phyloP scores from a whole-genome alignment of 768 basidiomycete genomes.

The Tricholoma flavovirens region DNA sequence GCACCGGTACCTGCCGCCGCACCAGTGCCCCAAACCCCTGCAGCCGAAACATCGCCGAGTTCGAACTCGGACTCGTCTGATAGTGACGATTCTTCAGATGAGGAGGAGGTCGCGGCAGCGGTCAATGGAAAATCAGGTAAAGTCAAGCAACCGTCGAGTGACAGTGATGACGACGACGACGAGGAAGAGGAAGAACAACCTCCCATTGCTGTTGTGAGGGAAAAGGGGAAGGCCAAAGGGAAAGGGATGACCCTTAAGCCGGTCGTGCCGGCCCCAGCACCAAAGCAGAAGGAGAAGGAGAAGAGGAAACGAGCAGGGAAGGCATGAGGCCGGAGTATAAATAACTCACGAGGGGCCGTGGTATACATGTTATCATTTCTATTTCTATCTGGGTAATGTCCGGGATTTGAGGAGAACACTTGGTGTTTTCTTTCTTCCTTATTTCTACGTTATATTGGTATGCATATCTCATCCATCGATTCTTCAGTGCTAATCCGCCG shows the following conservation, averaged over 20 bases:
- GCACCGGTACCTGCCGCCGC: conserved; percentile 3
- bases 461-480: background rate
- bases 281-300: conserved; percentile 22
- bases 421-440: background rate
- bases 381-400: background rate
- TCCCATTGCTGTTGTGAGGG: conserved; percentile 23
- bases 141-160: conserved; percentile 20
- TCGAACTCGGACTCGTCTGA: conserved; percentile 28
- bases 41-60: conserved; percentile 22
- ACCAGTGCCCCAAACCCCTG: conserved; percentile 19
- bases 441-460: background rate
- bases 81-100: conserved; percentile 29
- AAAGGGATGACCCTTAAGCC: conserved; percentile 5
- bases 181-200: conserved; percentile 14
- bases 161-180: conserved; percentile 27
- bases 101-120: conserved; percentile 25
- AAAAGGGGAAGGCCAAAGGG: conserved; percentile 23
- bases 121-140: conserved; percentile 4
- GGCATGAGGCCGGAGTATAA: background rate
- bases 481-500: background rate
- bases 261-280: conserved; percentile 12
- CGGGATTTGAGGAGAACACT: background rate
- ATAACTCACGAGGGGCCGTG: background rate
- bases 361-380: background rate
- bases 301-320: conserved; percentile 18